These are phyloP conservation scores for Diospyros kaki DNA, from an alignment of 148 eudicot genomes.

Conservation along the genomic window DNA sequence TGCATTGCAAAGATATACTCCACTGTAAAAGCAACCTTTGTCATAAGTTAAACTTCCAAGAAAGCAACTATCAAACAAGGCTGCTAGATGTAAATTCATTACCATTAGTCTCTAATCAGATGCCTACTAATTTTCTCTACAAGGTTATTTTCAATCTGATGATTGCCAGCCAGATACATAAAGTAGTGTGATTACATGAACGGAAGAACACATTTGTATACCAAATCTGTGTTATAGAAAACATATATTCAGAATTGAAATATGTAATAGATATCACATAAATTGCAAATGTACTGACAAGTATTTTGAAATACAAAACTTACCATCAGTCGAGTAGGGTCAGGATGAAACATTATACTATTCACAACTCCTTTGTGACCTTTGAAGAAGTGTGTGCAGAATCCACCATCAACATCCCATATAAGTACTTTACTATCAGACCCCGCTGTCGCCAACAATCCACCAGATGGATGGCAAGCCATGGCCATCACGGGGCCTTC, in stretches of 20 bases:
- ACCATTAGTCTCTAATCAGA: no score
- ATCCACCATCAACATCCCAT: conserved; percentile 93
- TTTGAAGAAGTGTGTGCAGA: conserved; percentile 88
- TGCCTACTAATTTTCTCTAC: no score
- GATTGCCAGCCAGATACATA: no score
- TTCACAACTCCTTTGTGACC: conserved; percentile 86
- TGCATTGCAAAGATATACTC: no score
- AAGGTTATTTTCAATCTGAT: no score
- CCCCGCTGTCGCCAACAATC: conserved; percentile 95
- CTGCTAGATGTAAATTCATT: no score
- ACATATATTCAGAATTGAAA: background rate
- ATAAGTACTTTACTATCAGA: conserved; percentile 87
- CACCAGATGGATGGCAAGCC: conserved; percentile 90
- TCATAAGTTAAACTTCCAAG: no score
- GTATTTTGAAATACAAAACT: conserved; percentile 22
- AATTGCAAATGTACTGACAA: background rate
- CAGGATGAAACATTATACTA: conserved; percentile 81
- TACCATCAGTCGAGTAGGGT: conserved; percentile 66
- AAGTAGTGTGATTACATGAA: no score
- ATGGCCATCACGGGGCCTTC: conserved; percentile 89
- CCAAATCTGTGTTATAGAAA: background rate
- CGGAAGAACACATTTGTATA: background rate
- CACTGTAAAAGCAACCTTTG: no score
- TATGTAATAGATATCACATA: background rate
- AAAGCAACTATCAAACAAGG: no score